Evolutionary conservation across 2,329 filamentous ascomycete genomes (phyloP).

Genomic region (Penicillium corylophilum): DNA sequence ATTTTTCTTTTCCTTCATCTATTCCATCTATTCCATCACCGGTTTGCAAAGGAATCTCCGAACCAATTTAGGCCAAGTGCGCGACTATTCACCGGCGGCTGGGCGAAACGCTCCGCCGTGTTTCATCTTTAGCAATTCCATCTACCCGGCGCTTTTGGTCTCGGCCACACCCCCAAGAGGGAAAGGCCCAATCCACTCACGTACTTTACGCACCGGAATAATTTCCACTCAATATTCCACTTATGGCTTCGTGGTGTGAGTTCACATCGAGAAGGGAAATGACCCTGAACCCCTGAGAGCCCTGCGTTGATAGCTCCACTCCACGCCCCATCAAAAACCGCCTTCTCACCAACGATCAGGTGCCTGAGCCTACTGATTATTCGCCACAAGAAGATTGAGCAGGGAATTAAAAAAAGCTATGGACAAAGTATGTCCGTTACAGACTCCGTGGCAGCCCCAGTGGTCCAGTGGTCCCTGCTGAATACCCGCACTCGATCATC

Average conservation of each 20-base stretch:
- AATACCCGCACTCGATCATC: background rate
- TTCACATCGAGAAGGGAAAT: constrained; percentile 5
- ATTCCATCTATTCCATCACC: background rate
- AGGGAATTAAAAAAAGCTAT: constrained; percentile 9
- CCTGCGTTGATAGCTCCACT: constrained; percentile 7
- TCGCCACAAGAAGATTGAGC: background rate
- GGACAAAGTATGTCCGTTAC: constrained; percentile 1
- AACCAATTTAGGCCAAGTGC: constrained; percentile 8
- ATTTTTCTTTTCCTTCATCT: background rate
- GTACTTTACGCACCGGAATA: constrained; percentile 10
- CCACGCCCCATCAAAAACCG: constrained; percentile 4
- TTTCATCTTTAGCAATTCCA: constrained; percentile 24
- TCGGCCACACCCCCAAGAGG: constrained; percentile 15
- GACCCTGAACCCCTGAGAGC: constrained; percentile 7
- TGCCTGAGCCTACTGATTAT: background rate
- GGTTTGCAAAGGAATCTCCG: constrained; percentile 12
- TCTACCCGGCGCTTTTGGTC: constrained; percentile 10
- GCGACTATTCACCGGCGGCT: constrained; percentile 2
- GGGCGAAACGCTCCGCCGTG: constrained; percentile 13
- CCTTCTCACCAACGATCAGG: background rate
- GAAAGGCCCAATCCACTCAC: constrained; percentile 11
- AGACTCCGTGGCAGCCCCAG: constrained; percentile 5
- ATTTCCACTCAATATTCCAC: constrained; percentile 15
- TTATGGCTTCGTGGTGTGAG: background rate
- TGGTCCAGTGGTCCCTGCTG: constrained; percentile 8